Base-by-base conservation (phyloP, 257 asterid species). In the Thymus quinquecostatus region DNA sequence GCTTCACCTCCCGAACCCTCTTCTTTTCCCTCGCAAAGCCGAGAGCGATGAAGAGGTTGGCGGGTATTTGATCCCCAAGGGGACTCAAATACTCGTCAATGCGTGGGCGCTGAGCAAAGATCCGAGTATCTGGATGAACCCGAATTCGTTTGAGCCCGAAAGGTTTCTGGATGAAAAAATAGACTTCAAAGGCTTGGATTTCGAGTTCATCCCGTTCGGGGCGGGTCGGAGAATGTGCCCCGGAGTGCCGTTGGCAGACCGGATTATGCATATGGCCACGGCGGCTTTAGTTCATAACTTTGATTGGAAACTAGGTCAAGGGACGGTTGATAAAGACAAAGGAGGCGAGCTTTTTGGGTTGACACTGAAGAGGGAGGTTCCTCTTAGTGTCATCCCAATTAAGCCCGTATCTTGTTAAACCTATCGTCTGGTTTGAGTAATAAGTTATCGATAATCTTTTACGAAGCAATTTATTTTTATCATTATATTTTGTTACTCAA, bases 151-250 rank as follows among this genome's bases (percentile, higher is more conserved):
- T 10, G 55, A 60, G 55, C 80, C 80, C 2, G 76, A 76, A 34
- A 58, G 80, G 2, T 69, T 76, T 21, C 34, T 76, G 8, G 32
- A 33, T 2, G 3, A 13, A 0, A 44, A 28, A 0, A 8, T 47
- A 2, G 80, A 69, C 7, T 54, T 61, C 11, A 62, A 68, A 5
- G 86, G 83, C 1, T 79, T 68, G 27, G 62, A 82, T 67, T 78
- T 78, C 29, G 81, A 78, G 81, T 60, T 78, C 0, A 51, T 75
- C n/a, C 81, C 81, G 0, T 78, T 78, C 11, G 81, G 86, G 7
- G 44, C 74, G 4, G 86, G 86, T 1, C 30, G 86, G 28, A 71
- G 86, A 53, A 64, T 78, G 0, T 82, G 86, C 34, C 81, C 78
- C 0, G 86, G 81, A 0, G 0, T 78, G 62, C 68, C 79, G 0